A percentile compares a stretch with the other conserved stretches of the same genome.
phyloP scores from a whole-genome alignment of 306 rosid genomes.

The Quercus wislizeni region DNA sequence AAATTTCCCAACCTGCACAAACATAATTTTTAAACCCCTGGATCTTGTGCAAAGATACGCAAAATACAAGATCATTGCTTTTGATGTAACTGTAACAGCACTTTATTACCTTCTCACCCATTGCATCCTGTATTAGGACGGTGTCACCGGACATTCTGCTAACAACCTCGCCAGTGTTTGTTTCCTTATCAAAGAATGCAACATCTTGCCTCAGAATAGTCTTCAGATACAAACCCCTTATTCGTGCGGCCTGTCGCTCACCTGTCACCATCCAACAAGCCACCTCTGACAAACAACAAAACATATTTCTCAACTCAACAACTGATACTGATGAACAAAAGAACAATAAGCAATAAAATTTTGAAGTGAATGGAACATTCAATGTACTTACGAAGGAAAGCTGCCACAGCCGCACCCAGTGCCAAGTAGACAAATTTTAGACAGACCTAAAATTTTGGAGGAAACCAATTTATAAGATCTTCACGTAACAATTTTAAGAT shows the following conservation, averaged over 20 bases:
- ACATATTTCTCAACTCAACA: background rate
- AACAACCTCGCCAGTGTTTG: conserved; percentile 24
- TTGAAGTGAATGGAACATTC: background rate
- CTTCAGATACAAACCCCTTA: conserved; percentile 30
- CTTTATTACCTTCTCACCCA: conserved; percentile 30
- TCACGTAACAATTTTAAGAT: background rate
- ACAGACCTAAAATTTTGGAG: background rate
- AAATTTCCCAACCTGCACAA: conserved; percentile 66
- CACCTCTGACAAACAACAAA: conserved; percentile 25
- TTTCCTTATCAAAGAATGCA: conserved; percentile 17
- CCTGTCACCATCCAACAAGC: conserved; percentile 40
- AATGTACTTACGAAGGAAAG: conserved; percentile 23
- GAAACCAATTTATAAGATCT: background rate
- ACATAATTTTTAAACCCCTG: background rate
- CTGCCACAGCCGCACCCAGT: conserved; percentile 1
- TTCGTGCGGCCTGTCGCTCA: conserved; percentile 38
- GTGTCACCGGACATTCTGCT: conserved; percentile 28
- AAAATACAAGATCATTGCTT: background rate
- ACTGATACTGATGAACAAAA: background rate
- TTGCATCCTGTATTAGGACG: conserved; percentile 28
- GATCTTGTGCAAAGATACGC: background rate
- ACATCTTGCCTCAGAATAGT: conserved; percentile 33
- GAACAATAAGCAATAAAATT: background rate
- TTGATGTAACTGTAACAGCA: background rate
- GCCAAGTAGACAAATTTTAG: conserved; percentile 18